Evolutionary conservation across 2,329 filamentous ascomycete species (phyloP).

Genomic region (Fusarium compactum): DNA sequence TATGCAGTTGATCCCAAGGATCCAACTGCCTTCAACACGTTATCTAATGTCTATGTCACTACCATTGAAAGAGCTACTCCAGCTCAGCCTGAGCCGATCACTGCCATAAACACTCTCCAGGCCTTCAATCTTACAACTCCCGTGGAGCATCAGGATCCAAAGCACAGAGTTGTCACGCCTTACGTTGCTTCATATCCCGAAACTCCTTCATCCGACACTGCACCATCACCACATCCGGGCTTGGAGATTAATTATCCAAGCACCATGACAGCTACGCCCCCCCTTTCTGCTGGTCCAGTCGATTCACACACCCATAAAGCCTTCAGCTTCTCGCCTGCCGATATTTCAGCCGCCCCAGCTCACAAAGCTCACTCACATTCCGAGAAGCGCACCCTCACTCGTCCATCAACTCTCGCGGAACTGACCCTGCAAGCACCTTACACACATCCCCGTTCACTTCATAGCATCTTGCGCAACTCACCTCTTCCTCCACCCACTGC

Average conservation of each 20-base stretch:
- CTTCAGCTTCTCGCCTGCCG: slow-evolving; percentile 61
- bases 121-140: slow-evolving; percentile 50
- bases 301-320: slow-evolving; percentile 56
- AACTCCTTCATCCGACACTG: slow-evolving; percentile 65
- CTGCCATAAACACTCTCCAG: slow-evolving; percentile 60
- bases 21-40: slow-evolving; percentile 73
- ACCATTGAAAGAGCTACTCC: slow-evolving; percentile 71
- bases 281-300: slow-evolving; percentile 65
- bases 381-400: slow-evolving; percentile 33
- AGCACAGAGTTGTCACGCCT: slow-evolving; percentile 57
- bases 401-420: slow-evolving; percentile 28
- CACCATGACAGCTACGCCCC: slow-evolving; percentile 70
- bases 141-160: slow-evolving; percentile 49
- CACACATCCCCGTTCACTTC: slow-evolving; percentile 68
- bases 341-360: slow-evolving; percentile 42
- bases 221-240: slow-evolving; percentile 59
- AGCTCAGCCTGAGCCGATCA: slow-evolving; percentile 59
- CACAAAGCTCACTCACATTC: slow-evolving; percentile 15
- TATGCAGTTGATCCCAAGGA: slow-evolving; percentile 65
- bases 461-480: slow-evolving; percentile 75
- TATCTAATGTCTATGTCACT: slow-evolving; percentile 73
- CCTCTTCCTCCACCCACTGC: slow-evolving; percentile 67
- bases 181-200: slow-evolving; percentile 62
- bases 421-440: slow-evolving; percentile 62
- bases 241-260: slow-evolving; percentile 64